phyloP scores from a whole-genome alignment of 176 grass and related monocot species.

The Phragmites australis region DNA sequence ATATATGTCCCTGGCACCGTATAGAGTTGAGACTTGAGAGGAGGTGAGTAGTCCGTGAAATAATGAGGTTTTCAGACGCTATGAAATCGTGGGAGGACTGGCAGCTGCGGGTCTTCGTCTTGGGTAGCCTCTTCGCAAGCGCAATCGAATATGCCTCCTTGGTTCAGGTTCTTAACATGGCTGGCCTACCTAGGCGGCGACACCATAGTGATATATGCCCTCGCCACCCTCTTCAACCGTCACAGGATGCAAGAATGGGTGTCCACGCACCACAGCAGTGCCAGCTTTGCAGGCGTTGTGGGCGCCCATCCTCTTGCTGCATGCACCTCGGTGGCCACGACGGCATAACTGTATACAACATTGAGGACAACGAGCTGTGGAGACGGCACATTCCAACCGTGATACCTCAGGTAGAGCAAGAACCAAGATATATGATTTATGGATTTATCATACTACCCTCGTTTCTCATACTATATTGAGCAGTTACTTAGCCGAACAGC shows the following conservation, averaged over 20 bases:
- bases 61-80: neutral
- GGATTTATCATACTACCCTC: too few species aligned
- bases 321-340: neutral
- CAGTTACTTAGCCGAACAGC: too few species aligned
- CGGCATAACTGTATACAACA: neutral
- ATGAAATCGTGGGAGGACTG: constrained; percentile 21
- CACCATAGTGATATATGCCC: neutral
- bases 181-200: neutral
- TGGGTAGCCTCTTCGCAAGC: neutral
- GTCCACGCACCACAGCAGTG: neutral
- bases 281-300: neutral
- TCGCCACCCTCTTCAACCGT: constrained; percentile 22
- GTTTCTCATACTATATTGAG: too few species aligned
- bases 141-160: accelerated
- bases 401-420: neutral
- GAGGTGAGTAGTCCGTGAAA: too few species aligned
- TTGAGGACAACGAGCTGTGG: constrained; percentile 31
- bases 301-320: neutral
- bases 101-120: constrained; percentile 10
- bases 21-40: too few species aligned
- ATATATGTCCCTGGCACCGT: too few species aligned
- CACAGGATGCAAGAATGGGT: neutral
- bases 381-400: neutral
- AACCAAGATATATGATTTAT: too few species aligned
- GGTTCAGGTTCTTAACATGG: neutral